phyloP scores from a whole-genome alignment of 2,329 filamentous ascomycete genomes.

The Exophiala aquamarina region DNA sequence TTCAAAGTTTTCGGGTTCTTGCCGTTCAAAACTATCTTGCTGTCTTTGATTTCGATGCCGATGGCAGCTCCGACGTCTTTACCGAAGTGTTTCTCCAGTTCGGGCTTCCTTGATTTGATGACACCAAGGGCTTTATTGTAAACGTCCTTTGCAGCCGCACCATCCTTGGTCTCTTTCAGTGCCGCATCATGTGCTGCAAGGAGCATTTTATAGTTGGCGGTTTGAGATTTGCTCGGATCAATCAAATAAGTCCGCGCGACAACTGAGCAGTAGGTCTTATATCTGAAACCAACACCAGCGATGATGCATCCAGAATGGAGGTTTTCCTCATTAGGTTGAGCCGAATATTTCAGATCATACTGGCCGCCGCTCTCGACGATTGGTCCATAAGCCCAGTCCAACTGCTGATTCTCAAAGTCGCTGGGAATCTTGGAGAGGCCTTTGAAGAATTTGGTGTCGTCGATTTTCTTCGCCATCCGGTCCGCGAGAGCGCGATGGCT shows the following conservation, averaged over 20 bases:
- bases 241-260: constrained; percentile 94
- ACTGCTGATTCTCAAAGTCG: constrained; percentile 82
- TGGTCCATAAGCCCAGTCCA: constrained; percentile 92
- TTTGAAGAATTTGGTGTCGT: constrained; percentile 92
- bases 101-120: constrained; percentile 87
- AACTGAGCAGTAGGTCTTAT: constrained; percentile 92
- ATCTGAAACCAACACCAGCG: constrained; percentile 85
- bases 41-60: constrained; percentile 86
- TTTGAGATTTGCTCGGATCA: constrained; percentile 94
- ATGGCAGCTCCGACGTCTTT: constrained; percentile 92
- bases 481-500: constrained; percentile 83
- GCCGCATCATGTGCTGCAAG: constrained; percentile 82
- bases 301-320: constrained; percentile 93
- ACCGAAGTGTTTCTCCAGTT: constrained; percentile 90
- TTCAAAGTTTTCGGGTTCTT: constrained; percentile 83
- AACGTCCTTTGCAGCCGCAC: constrained; percentile 81
- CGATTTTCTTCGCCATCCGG: constrained; percentile 86
- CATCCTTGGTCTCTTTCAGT: constrained; percentile 86
- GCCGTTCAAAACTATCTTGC: constrained; percentile 76
- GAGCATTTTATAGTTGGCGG: constrained; percentile 89
- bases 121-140: constrained; percentile 82
- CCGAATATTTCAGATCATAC: constrained; percentile 82
- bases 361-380: constrained; percentile 93
- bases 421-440: constrained; percentile 75
- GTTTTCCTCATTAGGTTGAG: constrained; percentile 68